Base-by-base conservation (phyloP, 2,329 filamentous ascomycete species). In the Colletotrichum eremochloae region DNA sequence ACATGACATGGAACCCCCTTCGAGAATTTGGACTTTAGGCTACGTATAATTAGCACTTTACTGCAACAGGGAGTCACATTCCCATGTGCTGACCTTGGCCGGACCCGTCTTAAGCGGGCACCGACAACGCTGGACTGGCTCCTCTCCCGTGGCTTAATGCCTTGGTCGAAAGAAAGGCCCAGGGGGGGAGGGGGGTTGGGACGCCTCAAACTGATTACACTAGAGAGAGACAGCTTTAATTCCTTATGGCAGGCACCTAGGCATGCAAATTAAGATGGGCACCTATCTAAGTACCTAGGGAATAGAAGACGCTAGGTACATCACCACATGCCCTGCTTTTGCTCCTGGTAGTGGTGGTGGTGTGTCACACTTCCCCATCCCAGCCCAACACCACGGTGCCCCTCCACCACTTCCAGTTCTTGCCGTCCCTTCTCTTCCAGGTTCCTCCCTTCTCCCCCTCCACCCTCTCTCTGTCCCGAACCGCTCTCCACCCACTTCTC, bases 351-450 rank as follows among this genome's bases (percentile, higher is more conserved):
- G 24, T 40, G 9, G 38, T 40, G 38, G 38, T 60, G 57, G 38
- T 48, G 50, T 63, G 44, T 38, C 52, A 33, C 46, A 38, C 52
- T 50, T 65, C 36, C 63, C 63, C 63, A 63, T 63, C 65, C 63
- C 65, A 68, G 69, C 65, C 65, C 65, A 68, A 71, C 46, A 58
- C 56, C 11, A 55, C 4, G 44, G 64, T 67, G 55, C 64, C 69
- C 68, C 65, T 68, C 65, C 29, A 31, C 50, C 50, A 53, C 29
- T 53, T 53, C 50, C 69, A 52, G 40, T 46, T 60, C 65, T 53
- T 68, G 64, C 24, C 40, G 63, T 62, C 31, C 48, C 65, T 38
- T 55, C 36, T 44, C 52, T 58, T 42, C 58, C 58, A 50, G 44
- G 33, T 50, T 38, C 66, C 15, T 58, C 40, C 44, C 42, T 44